Base-by-base conservation (phyloP, 2,329 filamentous ascomycete species). In the Graphiopsis chlorocephala region DNA sequence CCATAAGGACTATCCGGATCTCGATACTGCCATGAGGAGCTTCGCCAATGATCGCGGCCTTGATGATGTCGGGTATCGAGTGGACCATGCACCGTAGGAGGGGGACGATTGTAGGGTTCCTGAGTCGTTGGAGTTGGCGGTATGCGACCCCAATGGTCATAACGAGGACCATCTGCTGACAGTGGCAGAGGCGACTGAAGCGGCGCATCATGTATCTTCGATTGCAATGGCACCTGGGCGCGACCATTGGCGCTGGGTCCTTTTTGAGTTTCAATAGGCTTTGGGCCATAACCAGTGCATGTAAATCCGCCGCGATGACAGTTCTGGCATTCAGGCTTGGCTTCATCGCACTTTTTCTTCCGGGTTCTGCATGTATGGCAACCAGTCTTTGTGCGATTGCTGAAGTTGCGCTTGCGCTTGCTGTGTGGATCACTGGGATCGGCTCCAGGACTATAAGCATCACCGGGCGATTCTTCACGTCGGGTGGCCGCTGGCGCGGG, bases 321-420 rank as follows among this genome's bases (percentile, higher is more conserved):
- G 74, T 99, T 98, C 75, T 89, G 90, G 79, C 95, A 98, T 77
- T 92, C 88, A 28, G 95, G 95, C 77, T 96, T 96, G 62, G 86
- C 86, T 81, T 98, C 95, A 75, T 98, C 94, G 75, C 95, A 98
- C 79, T 98, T 98, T 87, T 98, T 98, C 85, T 98, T 98, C 65
- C 94, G 86, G 75, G 87, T 87, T 66, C 94, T 86, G 76, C 94
- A 98, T 6, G 94, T 98, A 78, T 96, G 87, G 77, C 94, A 98
- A 33, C 93, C 93, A 11, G 93, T 97, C 80, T 98, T 98, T 23
- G 94, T 97, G 65, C 94, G 86, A 77, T 97, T 97, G 80, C 92
- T 96, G 74, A 97, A 98, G 73, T 92, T 91, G 45, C 89, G 84
- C 78, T 91, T 91, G 57, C 89, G 80, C 76, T 90, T 90, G 90